A percentile compares a stretch with the other conserved stretches of the same genome.
Conservation (phyloP, 2,329 filamentous ascomycete species). For the Verticillium longisporum region DNA sequence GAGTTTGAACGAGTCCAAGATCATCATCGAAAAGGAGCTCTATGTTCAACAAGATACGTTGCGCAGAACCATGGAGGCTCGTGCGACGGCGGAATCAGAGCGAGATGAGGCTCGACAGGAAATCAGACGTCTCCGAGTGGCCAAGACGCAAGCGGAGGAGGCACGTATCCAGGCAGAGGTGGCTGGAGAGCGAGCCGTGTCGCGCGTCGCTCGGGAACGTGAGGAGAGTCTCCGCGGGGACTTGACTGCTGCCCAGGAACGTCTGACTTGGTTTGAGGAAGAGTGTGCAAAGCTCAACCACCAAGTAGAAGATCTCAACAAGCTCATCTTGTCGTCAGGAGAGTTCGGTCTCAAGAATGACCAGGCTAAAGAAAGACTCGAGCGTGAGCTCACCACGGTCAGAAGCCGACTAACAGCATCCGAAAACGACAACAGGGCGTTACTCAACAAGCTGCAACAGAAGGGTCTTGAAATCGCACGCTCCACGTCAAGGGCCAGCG, state of each 20-base stretch:
- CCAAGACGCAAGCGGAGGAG: conserved; percentile 80
- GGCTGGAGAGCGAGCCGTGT: conserved; percentile 72
- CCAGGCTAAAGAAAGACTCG: conserved; percentile 87
- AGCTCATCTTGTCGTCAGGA: conserved; percentile 81
- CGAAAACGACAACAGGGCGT: conserved; percentile 88
- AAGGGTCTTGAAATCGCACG: conserved; percentile 95
- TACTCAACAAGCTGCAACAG: conserved; percentile 96
- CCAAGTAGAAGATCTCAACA: conserved; percentile 79
- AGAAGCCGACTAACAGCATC: conserved; percentile 86
- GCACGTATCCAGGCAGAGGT: conserved; percentile 77
- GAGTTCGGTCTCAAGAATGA: conserved; percentile 86
- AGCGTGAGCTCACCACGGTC: conserved; percentile 83
- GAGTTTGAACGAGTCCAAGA: conserved; percentile 85
- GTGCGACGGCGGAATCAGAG: conserved; percentile 73
- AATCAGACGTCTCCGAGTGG: conserved; percentile 72
- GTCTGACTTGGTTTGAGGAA: conserved; percentile 70
- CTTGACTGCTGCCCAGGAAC: conserved; percentile 69
- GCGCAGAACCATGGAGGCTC: conserved; percentile 75
- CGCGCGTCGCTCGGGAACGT: conserved; percentile 69
- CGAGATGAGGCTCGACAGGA: conserved; percentile 85
- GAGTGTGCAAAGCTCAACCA: conserved; percentile 71
- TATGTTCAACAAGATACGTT: conserved; percentile 92
- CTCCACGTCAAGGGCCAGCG: conserved; percentile 77
- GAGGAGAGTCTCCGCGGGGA: conserved; percentile 73
- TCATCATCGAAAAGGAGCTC: conserved; percentile 95